A percentile compares a stretch with the other conserved stretches of the same genome.
These are phyloP conservation scores for Xylaria hypoxylon DNA, from an alignment of 2,329 filamentous ascomycete genomes.

Conservation along the genomic window DNA sequence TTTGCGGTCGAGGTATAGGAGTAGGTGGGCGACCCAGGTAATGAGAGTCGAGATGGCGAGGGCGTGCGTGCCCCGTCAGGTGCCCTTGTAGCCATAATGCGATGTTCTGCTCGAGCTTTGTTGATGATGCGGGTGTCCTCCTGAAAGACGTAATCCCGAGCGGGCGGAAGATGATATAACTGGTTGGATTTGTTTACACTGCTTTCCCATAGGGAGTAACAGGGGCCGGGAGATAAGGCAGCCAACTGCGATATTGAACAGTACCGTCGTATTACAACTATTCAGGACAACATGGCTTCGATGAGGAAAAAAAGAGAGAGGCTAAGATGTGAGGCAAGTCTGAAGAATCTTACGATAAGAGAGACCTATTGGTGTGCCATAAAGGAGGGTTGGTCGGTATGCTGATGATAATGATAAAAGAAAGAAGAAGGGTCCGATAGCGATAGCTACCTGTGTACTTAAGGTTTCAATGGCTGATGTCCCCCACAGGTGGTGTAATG, in stretches of 20 bases:
- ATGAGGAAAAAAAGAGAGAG: not conserved
- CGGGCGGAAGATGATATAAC: conserved; percentile 23
- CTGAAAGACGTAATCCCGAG: conserved; percentile 25
- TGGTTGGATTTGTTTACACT: conserved; percentile 34
- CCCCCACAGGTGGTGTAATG: conserved; percentile 1
- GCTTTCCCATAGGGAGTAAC: conserved; percentile 31
- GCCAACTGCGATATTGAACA: conserved; percentile 7
- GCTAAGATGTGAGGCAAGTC: not conserved
- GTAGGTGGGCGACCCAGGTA: conserved; percentile 73
- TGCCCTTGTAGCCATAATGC: conserved; percentile 45
- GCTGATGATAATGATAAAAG: conserved; percentile 10
- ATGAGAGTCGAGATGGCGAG: conserved; percentile 67
- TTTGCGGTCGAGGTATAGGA: conserved; percentile 73
- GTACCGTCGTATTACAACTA: not conserved
- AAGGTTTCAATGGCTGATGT: not conserved
- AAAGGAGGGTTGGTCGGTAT: conserved; percentile 1
- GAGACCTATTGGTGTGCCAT: not conserved
- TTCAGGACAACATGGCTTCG: conserved; percentile 10
- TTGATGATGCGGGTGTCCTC: conserved; percentile 4
- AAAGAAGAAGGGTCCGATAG: not conserved
- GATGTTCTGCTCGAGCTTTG: conserved; percentile 7
- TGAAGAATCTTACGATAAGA: not conserved
- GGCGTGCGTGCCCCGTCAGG: conserved; percentile 58
- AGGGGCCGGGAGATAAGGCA: conserved; percentile 17
- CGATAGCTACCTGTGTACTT: not conserved